Base-by-base conservation (phyloP, 164 flowering plant genomes). In the Chimonanthus praecox region DNA sequence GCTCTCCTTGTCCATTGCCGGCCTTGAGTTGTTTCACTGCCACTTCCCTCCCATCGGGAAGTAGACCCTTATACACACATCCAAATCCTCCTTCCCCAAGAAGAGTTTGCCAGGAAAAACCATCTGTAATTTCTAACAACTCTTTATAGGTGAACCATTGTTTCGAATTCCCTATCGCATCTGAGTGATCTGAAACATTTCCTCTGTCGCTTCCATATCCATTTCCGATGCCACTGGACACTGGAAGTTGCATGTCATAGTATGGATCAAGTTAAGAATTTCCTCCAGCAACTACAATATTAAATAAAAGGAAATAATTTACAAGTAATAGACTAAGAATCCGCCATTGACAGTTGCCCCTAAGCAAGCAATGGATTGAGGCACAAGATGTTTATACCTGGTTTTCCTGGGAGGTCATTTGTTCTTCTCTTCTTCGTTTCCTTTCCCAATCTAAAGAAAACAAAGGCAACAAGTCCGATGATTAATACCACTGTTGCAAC, bases 21-120 rank as follows among this genome's bases (percentile, higher is more conserved):
- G 82, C 64, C 72, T 92, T 90, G 45, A 92, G 83, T 58, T 90
- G 83, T 84, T 92, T 92, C 8, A 92, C 89, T 0, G 97, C 97
- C 6, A 92, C 73, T 64, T 81, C 88, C 71, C 80, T 86, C 2
- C 97, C 94, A 78, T 84, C 85, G 5, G 90, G 87, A 73, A 92
- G 74, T 33, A 85, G 79, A 11, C 97, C 97, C 74, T 87, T 92
- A 78, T 90, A 90, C 18, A 92, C 97, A 74, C 80, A 89, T 7
- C 97, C 95, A 64, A 92, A 92, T 60, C 97, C 97, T 2, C 97
- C 97, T 77, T 89, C 94, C 0, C 97, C 97, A 63, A 92, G 47
- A 7, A 92, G 58, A 64, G 86, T 90, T 2, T 80, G 80, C 72
- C 86, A 81, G 48, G 87, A 65, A 70, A 92, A 92, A 20, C 88